Evolutionary conservation across 2,329 filamentous ascomycete genomes (phyloP).

Genomic region (Diaporthe citriasiana): DNA sequence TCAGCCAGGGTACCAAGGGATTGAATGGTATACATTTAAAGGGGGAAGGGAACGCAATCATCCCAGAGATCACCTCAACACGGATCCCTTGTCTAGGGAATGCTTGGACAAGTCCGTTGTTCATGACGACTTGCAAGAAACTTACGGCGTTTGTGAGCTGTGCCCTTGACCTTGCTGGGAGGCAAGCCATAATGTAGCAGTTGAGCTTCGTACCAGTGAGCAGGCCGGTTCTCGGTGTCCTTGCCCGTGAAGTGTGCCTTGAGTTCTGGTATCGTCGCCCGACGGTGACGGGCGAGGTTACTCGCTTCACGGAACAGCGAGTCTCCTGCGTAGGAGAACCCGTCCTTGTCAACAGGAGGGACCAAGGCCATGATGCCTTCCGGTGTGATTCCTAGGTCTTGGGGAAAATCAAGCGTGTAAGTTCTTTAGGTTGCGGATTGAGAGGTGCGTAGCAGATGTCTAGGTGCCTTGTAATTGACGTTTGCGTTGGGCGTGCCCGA

Average conservation of each 20-base stretch:
- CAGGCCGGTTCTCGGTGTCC: constrained; percentile 63
- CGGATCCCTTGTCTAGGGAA: neutral
- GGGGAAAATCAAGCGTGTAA: neutral
- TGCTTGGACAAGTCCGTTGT: too few species aligned
- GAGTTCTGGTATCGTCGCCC: constrained; percentile 60
- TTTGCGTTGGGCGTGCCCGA: neutral
- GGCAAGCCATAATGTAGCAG: constrained; percentile 73
- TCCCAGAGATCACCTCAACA: neutral
- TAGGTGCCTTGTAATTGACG: neutral
- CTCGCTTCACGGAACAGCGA: constrained; percentile 61
- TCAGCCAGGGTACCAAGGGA: neutral
- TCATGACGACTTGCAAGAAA: neutral
- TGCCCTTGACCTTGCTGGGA: constrained; percentile 69
- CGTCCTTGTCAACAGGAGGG: constrained; percentile 51
- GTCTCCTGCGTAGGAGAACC: constrained; percentile 59
- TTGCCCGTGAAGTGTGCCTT: constrained; percentile 58
- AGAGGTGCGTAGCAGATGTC: neutral
- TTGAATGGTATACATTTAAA: neutral
- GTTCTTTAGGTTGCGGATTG: neutral
- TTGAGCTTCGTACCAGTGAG: constrained; percentile 74
- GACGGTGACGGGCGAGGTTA: constrained; percentile 60
- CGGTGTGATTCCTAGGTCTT: neutral
- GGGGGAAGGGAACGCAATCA: neutral
- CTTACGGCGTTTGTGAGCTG: constrained; percentile 65
- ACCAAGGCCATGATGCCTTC: constrained; percentile 44